Evolutionary conservation across 768 basidiomycete genomes (phyloP).

Genomic region (Rhodotorula babjevae): DNA sequence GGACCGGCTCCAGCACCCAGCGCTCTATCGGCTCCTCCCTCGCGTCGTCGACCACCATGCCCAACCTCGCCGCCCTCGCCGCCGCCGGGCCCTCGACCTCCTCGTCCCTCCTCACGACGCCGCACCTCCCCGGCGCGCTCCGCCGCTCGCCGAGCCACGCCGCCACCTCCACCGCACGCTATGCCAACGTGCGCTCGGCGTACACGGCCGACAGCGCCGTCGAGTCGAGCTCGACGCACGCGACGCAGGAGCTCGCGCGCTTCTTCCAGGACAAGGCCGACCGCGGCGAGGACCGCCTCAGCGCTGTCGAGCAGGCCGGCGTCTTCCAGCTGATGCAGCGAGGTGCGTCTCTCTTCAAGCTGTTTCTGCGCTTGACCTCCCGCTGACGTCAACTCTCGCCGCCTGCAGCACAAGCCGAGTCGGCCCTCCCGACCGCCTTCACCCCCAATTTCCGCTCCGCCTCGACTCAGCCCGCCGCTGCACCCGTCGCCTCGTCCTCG

Average conservation of each 20-base stretch:
- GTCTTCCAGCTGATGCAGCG: slow-evolving; percentile 35
- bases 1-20: background rate
- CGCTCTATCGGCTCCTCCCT: background rate
- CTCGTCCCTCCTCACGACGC: slow-evolving; percentile 2
- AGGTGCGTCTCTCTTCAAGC: slow-evolving; percentile 11
- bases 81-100: no score
- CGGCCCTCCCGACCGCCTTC: slow-evolving; percentile 27
- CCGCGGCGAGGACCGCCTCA: slow-evolving; percentile 24
- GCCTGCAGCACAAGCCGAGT: slow-evolving; percentile 10
- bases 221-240: background rate
- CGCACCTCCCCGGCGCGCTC: slow-evolving; percentile 2
- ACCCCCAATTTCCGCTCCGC: slow-evolving; percentile 29
- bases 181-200: background rate
- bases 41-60: background rate
- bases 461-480: background rate
- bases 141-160: slow-evolving; percentile 9
- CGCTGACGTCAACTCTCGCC: background rate
- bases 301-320: slow-evolving; percentile 33
- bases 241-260: slow-evolving; percentile 28
- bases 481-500: background rate
- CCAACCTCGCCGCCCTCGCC: background rate
- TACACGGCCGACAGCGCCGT: background rate
- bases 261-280: slow-evolving; percentile 35
- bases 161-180: background rate
- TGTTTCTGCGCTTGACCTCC: no score